A percentile compares a stretch with the other conserved stretches of the same genome.
Conservation (phyloP, 768 basidiomycete genomes). For the Tricholoma furcatifolium region DNA sequence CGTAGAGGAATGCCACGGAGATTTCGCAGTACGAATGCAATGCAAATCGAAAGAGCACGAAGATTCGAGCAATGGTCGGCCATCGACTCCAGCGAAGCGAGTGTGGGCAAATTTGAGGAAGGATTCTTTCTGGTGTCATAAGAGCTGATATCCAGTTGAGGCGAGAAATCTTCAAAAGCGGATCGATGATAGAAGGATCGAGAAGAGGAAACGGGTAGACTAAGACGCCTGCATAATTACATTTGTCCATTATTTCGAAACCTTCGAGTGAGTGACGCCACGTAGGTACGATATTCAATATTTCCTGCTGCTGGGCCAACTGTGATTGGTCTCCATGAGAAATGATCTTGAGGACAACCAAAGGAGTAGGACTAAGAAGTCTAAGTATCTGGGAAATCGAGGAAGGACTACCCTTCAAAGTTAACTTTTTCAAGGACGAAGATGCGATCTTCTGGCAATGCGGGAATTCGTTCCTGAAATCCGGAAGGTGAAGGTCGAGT, state of each 20-base stretch:
- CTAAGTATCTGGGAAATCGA: background rate
- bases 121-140: background rate
- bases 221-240: too few relatives aligned
- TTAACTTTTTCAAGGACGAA: background rate
- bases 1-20: background rate
- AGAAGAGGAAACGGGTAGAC: background rate
- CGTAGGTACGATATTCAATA: background rate
- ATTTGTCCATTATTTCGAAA: background rate
- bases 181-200: background rate
- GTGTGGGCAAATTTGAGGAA: background rate
- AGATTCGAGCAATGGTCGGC: conserved; percentile 1
- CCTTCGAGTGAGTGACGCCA: background rate
- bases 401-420: background rate
- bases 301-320: background rate
- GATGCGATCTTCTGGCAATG: background rate
- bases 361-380: background rate
- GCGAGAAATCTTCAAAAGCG: background rate
- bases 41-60: background rate
- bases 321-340: background rate
- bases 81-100: conserved; percentile 1
- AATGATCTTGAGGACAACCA: background rate
- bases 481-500: background rate
- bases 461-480: background rate
- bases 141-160: conserved; percentile 3
- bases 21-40: background rate